These are phyloP conservation scores for Nitzschia sp. DNA, from an alignment of 108 stramenopile species.

Conservation along the genomic window DNA sequence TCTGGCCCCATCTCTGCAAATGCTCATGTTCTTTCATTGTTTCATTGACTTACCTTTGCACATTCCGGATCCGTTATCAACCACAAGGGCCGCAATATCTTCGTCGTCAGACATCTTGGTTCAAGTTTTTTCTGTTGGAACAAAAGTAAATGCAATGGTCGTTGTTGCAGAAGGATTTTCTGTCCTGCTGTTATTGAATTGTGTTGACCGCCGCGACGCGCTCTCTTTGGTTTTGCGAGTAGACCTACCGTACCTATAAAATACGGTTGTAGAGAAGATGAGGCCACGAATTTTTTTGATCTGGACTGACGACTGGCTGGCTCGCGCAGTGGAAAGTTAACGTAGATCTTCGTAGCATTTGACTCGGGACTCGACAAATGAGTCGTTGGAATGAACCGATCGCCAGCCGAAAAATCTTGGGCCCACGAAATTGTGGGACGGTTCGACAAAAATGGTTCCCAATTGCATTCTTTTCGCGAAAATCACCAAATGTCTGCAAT, in stretches of 20 bases:
- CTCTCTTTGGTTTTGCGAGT: too few species aligned
- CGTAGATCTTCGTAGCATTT: neutral
- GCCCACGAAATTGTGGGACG: neutral
- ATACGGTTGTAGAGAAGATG: too few species aligned
- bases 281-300: too few species aligned
- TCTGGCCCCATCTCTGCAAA: too few species aligned
- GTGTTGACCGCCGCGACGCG: too few species aligned
- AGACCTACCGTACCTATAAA: too few species aligned
- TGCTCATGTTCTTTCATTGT: neutral
- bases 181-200: neutral
- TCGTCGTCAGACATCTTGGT: constrained; percentile 88
- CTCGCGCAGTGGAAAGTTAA: too few species aligned
- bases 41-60: constrained; percentile 79
- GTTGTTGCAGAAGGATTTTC: neutral
- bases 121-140: too few species aligned
- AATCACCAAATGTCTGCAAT: neutral
- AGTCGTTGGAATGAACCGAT: neutral
- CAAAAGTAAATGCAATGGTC: too few species aligned
- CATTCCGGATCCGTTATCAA: constrained; percentile 96
- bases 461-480: too few species aligned
- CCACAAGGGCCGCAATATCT: constrained; percentile 94
- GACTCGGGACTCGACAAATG: neutral
- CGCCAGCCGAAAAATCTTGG: neutral
- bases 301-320: too few species aligned
- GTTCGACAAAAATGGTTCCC: neutral